Conservation (phyloP, 176 grass and related monocot genomes). For the Oryza glumipatula region DNA sequence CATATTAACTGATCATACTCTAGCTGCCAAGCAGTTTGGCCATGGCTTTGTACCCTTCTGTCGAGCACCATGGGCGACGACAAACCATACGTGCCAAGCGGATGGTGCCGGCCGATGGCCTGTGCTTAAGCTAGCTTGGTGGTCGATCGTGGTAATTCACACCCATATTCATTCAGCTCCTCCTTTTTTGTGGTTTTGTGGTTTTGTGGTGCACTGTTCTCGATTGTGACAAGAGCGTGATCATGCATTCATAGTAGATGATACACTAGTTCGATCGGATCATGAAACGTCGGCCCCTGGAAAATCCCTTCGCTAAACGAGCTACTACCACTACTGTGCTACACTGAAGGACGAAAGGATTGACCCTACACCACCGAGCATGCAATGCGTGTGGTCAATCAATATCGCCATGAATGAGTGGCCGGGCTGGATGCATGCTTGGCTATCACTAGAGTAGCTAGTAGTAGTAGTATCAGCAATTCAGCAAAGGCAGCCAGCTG, state of each 20-base stretch:
- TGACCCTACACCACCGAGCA: not conserved
- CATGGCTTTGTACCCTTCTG: not conserved
- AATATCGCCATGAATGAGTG: slow-evolving; percentile 12
- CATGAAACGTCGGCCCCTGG: not conserved
- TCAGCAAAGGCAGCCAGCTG: not conserved
- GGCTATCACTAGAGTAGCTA: not conserved
- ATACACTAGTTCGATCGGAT: not conserved
- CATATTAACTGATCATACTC: not conserved
- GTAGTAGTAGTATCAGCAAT: not conserved
- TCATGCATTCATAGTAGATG: too few species aligned
- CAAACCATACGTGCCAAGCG: not conserved
- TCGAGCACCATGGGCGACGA: not conserved
- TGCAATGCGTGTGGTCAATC: not conserved
- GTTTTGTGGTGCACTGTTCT: not conserved
- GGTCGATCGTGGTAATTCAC: not conserved
- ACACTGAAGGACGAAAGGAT: too few species aligned
- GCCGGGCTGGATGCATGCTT: not conserved
- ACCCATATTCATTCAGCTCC: not conserved
- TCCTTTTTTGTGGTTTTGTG: not conserved
- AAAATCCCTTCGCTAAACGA: not conserved
- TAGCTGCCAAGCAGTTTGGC: not conserved
- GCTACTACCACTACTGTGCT: too few species aligned
- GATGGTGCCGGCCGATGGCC: not conserved
- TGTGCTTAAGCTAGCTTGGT: not conserved
- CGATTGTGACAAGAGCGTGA: too few species aligned